A percentile compares a stretch with the other conserved stretches of the same genome.
phyloP scores from a whole-genome alignment of 2,329 filamentous ascomycete genomes.

The Neoarthrinium moseri region DNA sequence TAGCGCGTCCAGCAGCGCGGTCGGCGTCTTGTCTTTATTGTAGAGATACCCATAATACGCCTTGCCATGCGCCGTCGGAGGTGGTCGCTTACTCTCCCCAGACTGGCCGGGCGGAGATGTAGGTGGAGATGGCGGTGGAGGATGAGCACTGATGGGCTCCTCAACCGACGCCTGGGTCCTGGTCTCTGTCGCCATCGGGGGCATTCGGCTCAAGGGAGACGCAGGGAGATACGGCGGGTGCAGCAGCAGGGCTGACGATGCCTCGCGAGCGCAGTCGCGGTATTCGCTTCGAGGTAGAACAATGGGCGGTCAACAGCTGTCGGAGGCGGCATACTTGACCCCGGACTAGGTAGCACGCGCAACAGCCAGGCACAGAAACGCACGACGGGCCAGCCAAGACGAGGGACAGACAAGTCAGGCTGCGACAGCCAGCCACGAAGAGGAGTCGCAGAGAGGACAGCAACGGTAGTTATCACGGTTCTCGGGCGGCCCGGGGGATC shows the following conservation, averaged over 20 bases:
- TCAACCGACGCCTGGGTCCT: neutral
- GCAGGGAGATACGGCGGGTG: neutral
- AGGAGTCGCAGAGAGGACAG: no score
- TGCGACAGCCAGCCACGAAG: no score
- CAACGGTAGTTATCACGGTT: no score
- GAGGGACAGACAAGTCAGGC: no score
- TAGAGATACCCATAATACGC: conserved; percentile 67
- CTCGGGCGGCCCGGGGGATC: no score
- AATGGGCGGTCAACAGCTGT: neutral
- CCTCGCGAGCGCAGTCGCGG: conserved; percentile 1
- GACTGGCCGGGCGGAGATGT: conserved; percentile 12
- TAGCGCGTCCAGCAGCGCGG: conserved; percentile 64
- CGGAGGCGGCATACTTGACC: conserved; percentile 5
- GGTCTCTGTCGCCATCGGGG: conserved; percentile 9
- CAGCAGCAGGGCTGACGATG: neutral
- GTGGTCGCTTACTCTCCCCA: neutral
- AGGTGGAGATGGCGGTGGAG: conserved; percentile 11
- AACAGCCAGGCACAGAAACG: no score
- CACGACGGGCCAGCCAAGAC: no score
- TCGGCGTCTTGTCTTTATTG: conserved; percentile 65
- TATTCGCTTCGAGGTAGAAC: neutral
- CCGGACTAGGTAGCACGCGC: neutral
- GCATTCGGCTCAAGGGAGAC: neutral
- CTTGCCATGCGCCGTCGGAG: conserved; percentile 23
- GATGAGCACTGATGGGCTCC: conserved; percentile 4